Base-by-base conservation (phyloP, 2,329 filamentous ascomycete genomes). In the Decorospora gaudefroyi region DNA sequence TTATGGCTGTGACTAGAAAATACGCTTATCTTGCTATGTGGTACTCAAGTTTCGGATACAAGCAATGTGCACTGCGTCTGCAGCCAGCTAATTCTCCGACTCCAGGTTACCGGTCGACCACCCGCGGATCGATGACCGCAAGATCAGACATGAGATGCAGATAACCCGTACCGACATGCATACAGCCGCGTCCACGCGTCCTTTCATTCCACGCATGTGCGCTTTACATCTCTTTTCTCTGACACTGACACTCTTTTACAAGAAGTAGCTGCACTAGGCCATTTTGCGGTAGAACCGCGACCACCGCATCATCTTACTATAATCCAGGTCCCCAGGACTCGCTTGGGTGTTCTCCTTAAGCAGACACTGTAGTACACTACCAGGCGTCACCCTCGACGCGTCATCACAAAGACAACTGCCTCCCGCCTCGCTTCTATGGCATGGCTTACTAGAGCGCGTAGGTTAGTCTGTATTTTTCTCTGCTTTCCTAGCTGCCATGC, bases 1-100 rank as follows among this genome's bases (percentile, higher is more conserved):
- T 17, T 7, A 21, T 39, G 23, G 42, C 31, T 46, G 19, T 49
- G 29, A 28, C 37, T 36, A 46, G 46, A 39, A 19, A 42, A 49
- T 3, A 30, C 10, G 27, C 31, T 22, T 12, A 12, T 12, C 27
- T 21, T 26, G 16, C 18, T 19, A 34, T 28, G 39, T 33, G 39
- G 39, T 40, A 52, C 44, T 51, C 44, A 37, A 44, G 45, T 33
- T 48, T 22, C 23, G 34, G 49, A 49, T 53, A 53, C 35, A 44
- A 35, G 30, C 38, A 30, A 9, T 31, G 9, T 13, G 22, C 28
- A 38, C 19, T 29, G 25, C 46, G 36, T 39, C 37, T 50, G 49
- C 42, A 47, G 16, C 15, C 36, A 32, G 33, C 16, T 12, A 31
- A 49, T 41, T 38, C 41, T 48, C 46, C 35, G 47, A 36, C 17